phyloP scores from a whole-genome alignment of 2,329 filamentous ascomycete genomes.

The Aureobasidium sp. region DNA sequence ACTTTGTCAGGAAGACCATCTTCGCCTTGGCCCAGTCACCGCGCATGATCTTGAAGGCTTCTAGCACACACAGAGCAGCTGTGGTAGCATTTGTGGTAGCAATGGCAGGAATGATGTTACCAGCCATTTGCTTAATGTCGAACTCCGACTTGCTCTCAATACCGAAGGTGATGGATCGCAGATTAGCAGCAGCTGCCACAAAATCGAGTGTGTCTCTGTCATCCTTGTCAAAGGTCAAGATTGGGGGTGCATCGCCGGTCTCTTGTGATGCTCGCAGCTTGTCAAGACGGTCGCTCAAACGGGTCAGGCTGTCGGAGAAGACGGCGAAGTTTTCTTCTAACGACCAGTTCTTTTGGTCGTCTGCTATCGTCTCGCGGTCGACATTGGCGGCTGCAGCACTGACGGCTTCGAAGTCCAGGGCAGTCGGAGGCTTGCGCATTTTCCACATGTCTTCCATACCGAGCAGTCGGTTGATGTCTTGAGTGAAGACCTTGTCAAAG shows the following conservation, averaged over 20 bases:
- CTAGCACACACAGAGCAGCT: constrained; percentile 81
- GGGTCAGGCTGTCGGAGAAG: constrained; percentile 73
- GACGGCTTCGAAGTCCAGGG: constrained; percentile 59
- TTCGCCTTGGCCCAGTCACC: constrained; percentile 62
- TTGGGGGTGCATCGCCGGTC: constrained; percentile 41
- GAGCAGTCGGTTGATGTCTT: constrained; percentile 72
- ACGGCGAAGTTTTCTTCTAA: constrained; percentile 74
- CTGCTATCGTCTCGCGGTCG: constrained; percentile 18
- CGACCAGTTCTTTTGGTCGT: constrained; percentile 74
- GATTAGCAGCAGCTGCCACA: constrained; percentile 80
- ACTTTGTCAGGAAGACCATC: constrained; percentile 75
- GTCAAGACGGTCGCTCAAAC: constrained; percentile 65
- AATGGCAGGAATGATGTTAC: constrained; percentile 97
- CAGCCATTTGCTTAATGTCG: constrained; percentile 97
- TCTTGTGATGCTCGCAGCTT: constrained; percentile 50
- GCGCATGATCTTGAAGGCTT: constrained; percentile 83
- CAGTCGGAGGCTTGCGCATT: constrained; percentile 61
- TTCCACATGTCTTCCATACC: constrained; percentile 98
- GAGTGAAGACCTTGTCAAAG: constrained; percentile 86
- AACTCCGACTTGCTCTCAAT: constrained; percentile 87
- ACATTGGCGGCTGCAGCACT: constrained; percentile 29
- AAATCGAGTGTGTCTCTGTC: constrained; percentile 93
- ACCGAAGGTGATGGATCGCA: constrained; percentile 79
- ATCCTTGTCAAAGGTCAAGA: constrained; percentile 91
- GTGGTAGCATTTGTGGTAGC: constrained; percentile 97